Evolutionary conservation across 1,139 yeast genomes (phyloP).

Genomic region (Nakaseomyces bracarensis): DNA sequence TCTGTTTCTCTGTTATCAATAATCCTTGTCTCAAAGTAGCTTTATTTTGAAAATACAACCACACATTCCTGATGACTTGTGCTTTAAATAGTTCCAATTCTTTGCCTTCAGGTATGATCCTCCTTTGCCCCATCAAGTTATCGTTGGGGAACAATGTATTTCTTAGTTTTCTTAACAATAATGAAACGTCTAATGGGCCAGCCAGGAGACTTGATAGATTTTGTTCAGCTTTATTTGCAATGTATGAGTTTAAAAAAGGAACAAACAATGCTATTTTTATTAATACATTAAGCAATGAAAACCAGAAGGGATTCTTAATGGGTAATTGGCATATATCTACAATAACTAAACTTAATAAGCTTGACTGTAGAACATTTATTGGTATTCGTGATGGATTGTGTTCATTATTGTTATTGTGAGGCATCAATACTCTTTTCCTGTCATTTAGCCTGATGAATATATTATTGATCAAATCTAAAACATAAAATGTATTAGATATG

Average conservation of each 20-base stretch:
- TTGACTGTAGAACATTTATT: constrained; percentile 10
- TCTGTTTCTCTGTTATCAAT: neutral
- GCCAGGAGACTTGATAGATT: neutral
- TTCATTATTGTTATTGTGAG: neutral
- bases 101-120: constrained; percentile 19
- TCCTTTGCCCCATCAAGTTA: constrained; percentile 23
- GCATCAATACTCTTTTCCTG: neutral
- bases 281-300: constrained; percentile 10
- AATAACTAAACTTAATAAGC: constrained; percentile 19
- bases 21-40: neutral
- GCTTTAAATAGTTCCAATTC: constrained; percentile 8
- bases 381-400: neutral
- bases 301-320: constrained; percentile 23
- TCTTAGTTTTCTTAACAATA: constrained; percentile 11
- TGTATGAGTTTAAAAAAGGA: neutral
- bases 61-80: neutral
- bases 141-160: constrained; percentile 27
- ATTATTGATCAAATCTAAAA: constrained; percentile 5
- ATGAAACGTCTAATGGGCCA: neutral
- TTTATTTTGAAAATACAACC: neutral
- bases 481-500: constrained; percentile 5
- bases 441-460: constrained; percentile 1
- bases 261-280: constrained; percentile 7
- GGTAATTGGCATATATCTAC: constrained; percentile 17
- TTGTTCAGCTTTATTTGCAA: neutral